Conservation (phyloP, 352 stramenopile genomes). For the Phytophthora foliorum region DNA sequence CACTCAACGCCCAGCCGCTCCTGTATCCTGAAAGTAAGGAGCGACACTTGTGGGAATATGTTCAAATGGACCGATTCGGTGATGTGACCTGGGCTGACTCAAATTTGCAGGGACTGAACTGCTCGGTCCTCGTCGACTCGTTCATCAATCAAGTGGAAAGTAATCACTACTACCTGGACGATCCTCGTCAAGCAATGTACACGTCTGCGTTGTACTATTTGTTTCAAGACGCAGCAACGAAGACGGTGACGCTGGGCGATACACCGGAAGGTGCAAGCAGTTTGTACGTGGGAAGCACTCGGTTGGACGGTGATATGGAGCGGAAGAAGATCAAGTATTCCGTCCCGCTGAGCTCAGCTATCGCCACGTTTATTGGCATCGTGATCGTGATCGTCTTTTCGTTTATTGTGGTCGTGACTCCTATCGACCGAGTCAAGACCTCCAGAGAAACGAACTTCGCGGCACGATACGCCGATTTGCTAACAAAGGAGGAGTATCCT, state of each 20-base stretch:
- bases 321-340: slow-evolving; percentile 61
- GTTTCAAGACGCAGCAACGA: slow-evolving; percentile 52
- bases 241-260: slow-evolving; percentile 23
- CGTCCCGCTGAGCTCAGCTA: slow-evolving; percentile 44
- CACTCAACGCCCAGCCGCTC: slow-evolving; percentile 31
- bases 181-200: slow-evolving; percentile 56
- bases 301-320: slow-evolving; percentile 48
- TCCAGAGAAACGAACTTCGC: slow-evolving; percentile 42
- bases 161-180: slow-evolving; percentile 59
- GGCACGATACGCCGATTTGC: slow-evolving; percentile 38
- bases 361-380: slow-evolving; percentile 56
- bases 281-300: slow-evolving; percentile 35
- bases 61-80: slow-evolving; percentile 28
- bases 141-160: slow-evolving; percentile 51
- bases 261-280: slow-evolving; percentile 7
- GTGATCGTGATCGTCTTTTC: slow-evolving; percentile 41
- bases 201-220: slow-evolving; percentile 64
- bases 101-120: slow-evolving; percentile 35
- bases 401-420: slow-evolving; percentile 38
- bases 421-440: slow-evolving; percentile 43
- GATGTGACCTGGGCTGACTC: slow-evolving; percentile 12
- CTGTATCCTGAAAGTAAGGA: slow-evolving; percentile 24
- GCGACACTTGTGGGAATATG: slow-evolving; percentile 35
- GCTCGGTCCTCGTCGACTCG: slow-evolving; percentile 57
- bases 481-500: slow-evolving; percentile 53